phyloP scores from a whole-genome alignment of 2,329 filamentous ascomycete genomes.

The Penicillium sp. region DNA sequence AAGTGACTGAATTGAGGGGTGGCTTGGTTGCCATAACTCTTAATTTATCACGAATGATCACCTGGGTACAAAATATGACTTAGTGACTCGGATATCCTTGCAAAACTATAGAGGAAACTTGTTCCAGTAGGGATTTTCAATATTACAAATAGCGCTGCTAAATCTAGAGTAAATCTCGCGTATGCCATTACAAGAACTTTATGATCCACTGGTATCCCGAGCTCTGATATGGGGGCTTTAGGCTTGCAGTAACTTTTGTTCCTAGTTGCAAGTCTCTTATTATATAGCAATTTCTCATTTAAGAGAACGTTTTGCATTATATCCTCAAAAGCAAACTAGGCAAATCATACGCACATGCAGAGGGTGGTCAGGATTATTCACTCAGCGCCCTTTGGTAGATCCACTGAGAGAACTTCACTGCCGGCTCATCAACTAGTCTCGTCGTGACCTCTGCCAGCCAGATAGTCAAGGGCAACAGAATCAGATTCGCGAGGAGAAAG shows the following conservation, averaged over 20 bases:
- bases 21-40: background rate
- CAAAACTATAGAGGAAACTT: background rate
- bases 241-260: background rate
- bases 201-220: background rate
- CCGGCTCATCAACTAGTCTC: constrained; percentile 58
- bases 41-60: background rate
- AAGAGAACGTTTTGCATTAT: background rate
- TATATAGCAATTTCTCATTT: background rate
- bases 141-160: background rate
- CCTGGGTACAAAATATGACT: background rate
- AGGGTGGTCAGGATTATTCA: background rate
- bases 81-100: background rate
- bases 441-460: constrained; percentile 59
- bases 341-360: background rate
- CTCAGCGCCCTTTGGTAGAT: constrained; percentile 51
- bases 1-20: too few species aligned
- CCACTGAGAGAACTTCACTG: constrained; percentile 57
- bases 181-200: background rate
- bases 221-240: background rate
- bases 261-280: background rate
- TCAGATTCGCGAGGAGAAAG: constrained; percentile 59
- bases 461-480: constrained; percentile 60
- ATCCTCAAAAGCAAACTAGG: background rate
- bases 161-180: background rate
- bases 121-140: background rate